Evolutionary conservation across 75 land plant species (phyloP), one percentile per base, ranked within the genome.

Genomic region (Ceratopteris richardii): DNA sequence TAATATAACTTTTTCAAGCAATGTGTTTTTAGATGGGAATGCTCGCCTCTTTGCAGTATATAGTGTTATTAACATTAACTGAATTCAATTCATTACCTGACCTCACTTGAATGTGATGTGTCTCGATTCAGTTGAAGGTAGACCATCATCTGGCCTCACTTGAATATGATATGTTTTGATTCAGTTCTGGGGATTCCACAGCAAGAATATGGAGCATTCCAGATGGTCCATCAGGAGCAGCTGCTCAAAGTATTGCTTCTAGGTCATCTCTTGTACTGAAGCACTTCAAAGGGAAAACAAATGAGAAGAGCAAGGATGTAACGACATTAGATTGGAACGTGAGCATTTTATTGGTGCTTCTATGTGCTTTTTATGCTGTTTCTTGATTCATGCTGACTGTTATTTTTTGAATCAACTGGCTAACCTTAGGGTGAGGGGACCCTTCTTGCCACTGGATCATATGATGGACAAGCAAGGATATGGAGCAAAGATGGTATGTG

Each of bases 281-380:
- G 64, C 98, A 94, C 70, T 87, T 81, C 39, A 83, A 83, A 68
- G 90, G 95, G 41, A 81, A 70, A 71, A 81, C 86, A 11, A 77
- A 80, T 74, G 96, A 94, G 70, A 81, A 83, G 63, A 79, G 86
- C 81, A 94, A 89, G 66, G 98, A 94, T 72, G 98, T 94, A 6
- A 86, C 98, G 17, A 89, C 96, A 12, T 81, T 94, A 42, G 98
- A 94, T 71, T 94, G 98, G 98, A 89, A 94, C 80, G 98, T 94
- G 57, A 89, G 96, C 25, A 36, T 23, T n/a, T 53, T 9, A 33
- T 9, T 9, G 3, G 37, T 33, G 3, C 9, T 3, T 33, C 9
- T 9, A 33, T 33, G 37, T 33, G n/a, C n/a, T n/a, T n/a, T n/a
- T n/a, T n/a, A n/a, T n/a, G n/a, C n/a, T n/a, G n/a, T n/a, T n/a